Evolutionary conservation across 2,329 filamentous ascomycete species (phyloP).

Genomic region (Aspergillus floridensis): DNA sequence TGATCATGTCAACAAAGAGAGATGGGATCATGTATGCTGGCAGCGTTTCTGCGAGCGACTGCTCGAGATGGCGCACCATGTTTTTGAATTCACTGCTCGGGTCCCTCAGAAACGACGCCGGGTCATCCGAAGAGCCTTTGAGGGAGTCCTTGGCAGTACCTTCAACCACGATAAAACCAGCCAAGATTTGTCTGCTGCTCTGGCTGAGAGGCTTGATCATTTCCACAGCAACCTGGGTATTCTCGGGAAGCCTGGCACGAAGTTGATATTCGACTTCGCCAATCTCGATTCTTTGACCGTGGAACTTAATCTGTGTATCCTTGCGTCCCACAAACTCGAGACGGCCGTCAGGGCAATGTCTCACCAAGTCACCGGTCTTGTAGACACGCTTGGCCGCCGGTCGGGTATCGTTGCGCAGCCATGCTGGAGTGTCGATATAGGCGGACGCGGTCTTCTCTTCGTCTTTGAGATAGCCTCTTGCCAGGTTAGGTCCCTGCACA

Average conservation of each 20-base stretch:
- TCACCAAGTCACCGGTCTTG: background rate
- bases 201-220: background rate
- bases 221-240: background rate
- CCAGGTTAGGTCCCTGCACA: slow-evolving; percentile 1
- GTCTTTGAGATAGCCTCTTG: slow-evolving; percentile 2
- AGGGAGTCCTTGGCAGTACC: background rate
- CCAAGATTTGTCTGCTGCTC: background rate
- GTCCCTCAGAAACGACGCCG: background rate
- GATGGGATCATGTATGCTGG: background rate
- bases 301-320: no score
- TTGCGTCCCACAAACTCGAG: background rate
- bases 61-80: background rate
- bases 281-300: background rate
- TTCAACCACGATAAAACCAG: background rate
- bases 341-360: background rate
- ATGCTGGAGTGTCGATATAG: background rate
- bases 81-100: background rate
- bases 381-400: background rate
- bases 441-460: background rate
- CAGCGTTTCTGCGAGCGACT: background rate
- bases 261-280: background rate
- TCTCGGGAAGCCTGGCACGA: background rate
- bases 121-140: background rate
- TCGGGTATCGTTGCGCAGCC: background rate
- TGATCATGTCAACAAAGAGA: background rate